Percentiles rank a stretch among this genome's conserved stretches.
Evolutionary conservation across 768 basidiomycete genomes (phyloP).

Genomic region (Tulasnella sp.): DNA sequence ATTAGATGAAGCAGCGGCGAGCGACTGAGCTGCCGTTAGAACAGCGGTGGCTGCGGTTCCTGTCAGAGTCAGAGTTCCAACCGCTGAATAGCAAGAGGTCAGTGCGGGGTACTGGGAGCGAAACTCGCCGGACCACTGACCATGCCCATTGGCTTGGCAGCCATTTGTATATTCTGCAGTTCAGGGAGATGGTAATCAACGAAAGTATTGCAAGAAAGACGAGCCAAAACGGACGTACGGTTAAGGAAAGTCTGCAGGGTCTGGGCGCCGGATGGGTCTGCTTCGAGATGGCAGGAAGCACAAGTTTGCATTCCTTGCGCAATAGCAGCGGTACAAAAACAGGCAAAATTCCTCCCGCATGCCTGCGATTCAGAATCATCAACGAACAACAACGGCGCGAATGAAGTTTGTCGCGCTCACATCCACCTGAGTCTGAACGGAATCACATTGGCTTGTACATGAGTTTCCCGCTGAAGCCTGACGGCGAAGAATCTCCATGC

Average conservation of each 20-base stretch:
- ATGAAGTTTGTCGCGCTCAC: neutral
- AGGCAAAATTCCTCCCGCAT: neutral
- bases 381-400: neutral
- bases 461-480: neutral
- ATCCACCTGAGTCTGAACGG: neutral
- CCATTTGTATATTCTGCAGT: neutral
- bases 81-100: neutral
- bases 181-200: neutral
- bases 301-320: neutral
- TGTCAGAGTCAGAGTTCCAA: neutral
- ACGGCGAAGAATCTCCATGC: neutral
- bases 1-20: neutral
- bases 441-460: neutral
- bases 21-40: neutral
- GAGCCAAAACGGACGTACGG: neutral
- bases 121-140: neutral
- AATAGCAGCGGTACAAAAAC: neutral
- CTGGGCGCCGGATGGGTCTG: neutral
- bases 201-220: neutral
- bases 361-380: neutral
- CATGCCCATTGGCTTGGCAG: neutral
- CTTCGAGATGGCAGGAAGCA: neutral
- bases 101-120: neutral
- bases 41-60: neutral
- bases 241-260: neutral